Conservation (phyloP, 2,329 filamentous ascomycete genomes). For the Ploettnerulaceae sp. region DNA sequence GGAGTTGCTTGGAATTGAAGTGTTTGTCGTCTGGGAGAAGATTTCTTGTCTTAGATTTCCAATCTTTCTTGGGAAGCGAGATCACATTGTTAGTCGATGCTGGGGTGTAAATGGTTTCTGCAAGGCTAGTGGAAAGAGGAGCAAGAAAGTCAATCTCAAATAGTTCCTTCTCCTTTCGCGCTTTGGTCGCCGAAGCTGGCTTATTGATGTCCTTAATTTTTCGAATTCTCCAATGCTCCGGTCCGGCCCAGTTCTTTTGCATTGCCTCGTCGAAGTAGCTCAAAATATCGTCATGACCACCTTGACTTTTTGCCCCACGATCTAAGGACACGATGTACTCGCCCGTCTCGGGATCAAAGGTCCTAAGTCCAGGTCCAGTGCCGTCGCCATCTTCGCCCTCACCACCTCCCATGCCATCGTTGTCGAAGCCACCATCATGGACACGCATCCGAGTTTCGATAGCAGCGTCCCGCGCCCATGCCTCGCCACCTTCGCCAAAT, state of each 20-base stretch:
- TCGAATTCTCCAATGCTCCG: constrained; percentile 97
- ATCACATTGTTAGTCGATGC: constrained; percentile 78
- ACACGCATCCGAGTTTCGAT: constrained; percentile 81
- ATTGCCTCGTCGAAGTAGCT: constrained; percentile 95
- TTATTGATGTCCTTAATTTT: constrained; percentile 80
- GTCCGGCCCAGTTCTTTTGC: constrained; percentile 95
- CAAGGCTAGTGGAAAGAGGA: constrained; percentile 64
- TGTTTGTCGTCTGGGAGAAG: constrained; percentile 96
- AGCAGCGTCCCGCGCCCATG: constrained; percentile 87
- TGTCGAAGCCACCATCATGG: constrained; percentile 56
- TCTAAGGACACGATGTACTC: constrained; percentile 78
- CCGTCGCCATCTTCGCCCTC: constrained; percentile 47
- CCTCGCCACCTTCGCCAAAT: constrained; percentile 94
- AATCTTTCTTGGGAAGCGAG: constrained; percentile 85
- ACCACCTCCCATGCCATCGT: constrained; percentile 49
- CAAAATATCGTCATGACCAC: constrained; percentile 86
- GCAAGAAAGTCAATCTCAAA: constrained; percentile 90
- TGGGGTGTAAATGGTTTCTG: constrained; percentile 75
- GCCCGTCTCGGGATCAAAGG: constrained; percentile 62
- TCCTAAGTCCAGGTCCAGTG: constrained; percentile 42
- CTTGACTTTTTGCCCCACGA: constrained; percentile 58
- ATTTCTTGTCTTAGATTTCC: constrained; percentile 90
- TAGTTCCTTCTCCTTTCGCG: constrained; percentile 90
- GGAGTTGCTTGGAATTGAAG: constrained; percentile 87
- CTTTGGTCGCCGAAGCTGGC: constrained; percentile 52